Conservation (phyloP, 805 yeast genomes). For the Candida xyloterini region DNA sequence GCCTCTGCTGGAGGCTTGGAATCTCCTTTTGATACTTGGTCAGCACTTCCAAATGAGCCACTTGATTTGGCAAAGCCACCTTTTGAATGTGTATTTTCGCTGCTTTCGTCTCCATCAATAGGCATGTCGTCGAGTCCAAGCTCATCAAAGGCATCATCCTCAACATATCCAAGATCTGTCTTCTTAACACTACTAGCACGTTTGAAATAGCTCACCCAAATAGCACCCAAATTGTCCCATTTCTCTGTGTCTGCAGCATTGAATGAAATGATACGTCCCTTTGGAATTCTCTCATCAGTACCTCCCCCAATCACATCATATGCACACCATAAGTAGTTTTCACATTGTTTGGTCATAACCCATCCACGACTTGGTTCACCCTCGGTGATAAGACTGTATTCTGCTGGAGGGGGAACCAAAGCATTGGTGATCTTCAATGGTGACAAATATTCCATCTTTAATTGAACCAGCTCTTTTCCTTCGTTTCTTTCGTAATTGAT, state of each 20-base stretch:
- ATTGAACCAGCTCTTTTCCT: slow-evolving; percentile 26
- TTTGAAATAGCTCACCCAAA: slow-evolving; percentile 48
- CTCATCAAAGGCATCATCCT: neutral
- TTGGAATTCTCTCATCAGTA: slow-evolving; percentile 35
- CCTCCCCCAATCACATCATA: slow-evolving; percentile 54
- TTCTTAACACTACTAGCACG: slow-evolving; percentile 7
- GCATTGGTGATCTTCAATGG: slow-evolving; percentile 45
- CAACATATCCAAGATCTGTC: slow-evolving; percentile 3
- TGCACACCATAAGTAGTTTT: slow-evolving; percentile 59
- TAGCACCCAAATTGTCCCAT: slow-evolving; percentile 44
- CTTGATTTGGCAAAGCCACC: slow-evolving; percentile 26
- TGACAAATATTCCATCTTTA: slow-evolving; percentile 36
- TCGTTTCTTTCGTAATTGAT: slow-evolving; percentile 31
- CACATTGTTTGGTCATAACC: slow-evolving; percentile 54
- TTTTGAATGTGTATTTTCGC: slow-evolving; percentile 6
- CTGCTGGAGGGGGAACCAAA: slow-evolving; percentile 52
- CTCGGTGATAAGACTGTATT: slow-evolving; percentile 26
- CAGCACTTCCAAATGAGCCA: slow-evolving; percentile 8
- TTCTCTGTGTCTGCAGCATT: slow-evolving; percentile 29
- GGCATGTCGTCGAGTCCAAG: slow-evolving; percentile 3
- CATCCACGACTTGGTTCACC: slow-evolving; percentile 53
- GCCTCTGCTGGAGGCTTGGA: neutral
- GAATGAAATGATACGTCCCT: slow-evolving; percentile 45
- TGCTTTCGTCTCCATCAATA: slow-evolving; percentile 11
- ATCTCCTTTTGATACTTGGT: neutral